phyloP scores from a whole-genome alignment of 2,329 filamentous ascomycete species.

The Pseudocercospora macadamiae region DNA sequence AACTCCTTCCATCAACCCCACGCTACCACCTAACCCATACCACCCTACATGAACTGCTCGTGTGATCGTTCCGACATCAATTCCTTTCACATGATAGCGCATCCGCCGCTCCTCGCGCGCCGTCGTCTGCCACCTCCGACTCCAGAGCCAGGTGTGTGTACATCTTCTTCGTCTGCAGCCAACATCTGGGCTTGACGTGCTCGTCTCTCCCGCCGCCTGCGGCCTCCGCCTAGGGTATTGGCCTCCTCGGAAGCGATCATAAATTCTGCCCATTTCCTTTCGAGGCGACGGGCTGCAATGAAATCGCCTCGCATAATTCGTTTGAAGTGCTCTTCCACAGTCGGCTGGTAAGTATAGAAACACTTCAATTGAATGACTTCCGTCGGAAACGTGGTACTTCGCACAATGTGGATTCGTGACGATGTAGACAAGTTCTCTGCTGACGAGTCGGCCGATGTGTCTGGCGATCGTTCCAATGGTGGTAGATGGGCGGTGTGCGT shows the following conservation, averaged over 20 bases:
- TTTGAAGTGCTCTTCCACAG: slow-evolving; percentile 90
- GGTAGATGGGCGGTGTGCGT: slow-evolving; percentile 33
- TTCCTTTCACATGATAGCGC: slow-evolving; percentile 49
- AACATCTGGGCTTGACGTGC: slow-evolving; percentile 79
- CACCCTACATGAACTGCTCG: slow-evolving; percentile 9
- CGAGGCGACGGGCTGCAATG: slow-evolving; percentile 72
- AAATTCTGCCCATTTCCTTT: slow-evolving; percentile 89
- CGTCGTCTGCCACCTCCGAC: slow-evolving; percentile 48
- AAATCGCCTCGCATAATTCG: slow-evolving; percentile 79
- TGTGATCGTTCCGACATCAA: slow-evolving; percentile 1
- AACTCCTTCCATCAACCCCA: too few species aligned
- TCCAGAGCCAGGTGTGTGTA: slow-evolving; percentile 26
- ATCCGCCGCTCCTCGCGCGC: slow-evolving; percentile 53
- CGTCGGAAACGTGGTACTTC: slow-evolving; percentile 63
- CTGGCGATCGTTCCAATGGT: slow-evolving; percentile 25
- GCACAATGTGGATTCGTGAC: slow-evolving; percentile 35
- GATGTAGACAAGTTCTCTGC: slow-evolving; percentile 23
- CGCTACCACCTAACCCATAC: background rate
- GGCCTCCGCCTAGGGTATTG: slow-evolving; percentile 66
- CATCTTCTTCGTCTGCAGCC: slow-evolving; percentile 79
- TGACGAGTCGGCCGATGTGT: slow-evolving; percentile 30
- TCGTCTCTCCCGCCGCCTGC: slow-evolving; percentile 71
- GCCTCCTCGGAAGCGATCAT: slow-evolving; percentile 92
- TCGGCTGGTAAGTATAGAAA: slow-evolving; percentile 94
- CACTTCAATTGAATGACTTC: slow-evolving; percentile 87